Evolutionary conservation across 2,329 filamentous ascomycete species (phyloP).

Genomic region (Aspergillus fumigatiaffinis): DNA sequence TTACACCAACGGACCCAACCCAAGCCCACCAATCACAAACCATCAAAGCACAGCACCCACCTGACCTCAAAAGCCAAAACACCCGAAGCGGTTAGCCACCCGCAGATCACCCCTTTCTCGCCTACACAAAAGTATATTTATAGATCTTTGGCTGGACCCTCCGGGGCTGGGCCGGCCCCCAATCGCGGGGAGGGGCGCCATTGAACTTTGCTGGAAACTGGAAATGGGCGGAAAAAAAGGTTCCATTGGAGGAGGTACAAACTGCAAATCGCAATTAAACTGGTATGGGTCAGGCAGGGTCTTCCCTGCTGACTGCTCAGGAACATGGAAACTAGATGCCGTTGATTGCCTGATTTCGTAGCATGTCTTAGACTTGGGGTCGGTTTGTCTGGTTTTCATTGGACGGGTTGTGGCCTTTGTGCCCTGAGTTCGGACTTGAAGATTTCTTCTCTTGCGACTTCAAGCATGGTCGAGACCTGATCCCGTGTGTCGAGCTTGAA

Average conservation of each 20-base stretch:
- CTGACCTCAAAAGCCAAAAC: background rate
- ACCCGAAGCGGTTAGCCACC: background rate
- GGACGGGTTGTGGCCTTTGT: no score
- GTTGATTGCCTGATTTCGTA: background rate
- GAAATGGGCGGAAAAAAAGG: no score
- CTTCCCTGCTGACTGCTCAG: background rate
- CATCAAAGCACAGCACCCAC: background rate
- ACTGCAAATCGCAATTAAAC: slow-evolving; percentile 5
- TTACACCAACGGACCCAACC: no score
- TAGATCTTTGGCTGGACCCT: background rate
- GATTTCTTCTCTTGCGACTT: background rate
- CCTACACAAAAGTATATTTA: background rate
- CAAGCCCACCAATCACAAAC: background rate
- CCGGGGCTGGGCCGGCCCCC: background rate
- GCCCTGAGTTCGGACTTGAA: no score
- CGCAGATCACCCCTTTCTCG: background rate
- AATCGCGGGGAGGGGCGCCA: slow-evolving; percentile 1
- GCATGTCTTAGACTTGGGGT: background rate
- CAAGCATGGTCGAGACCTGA: background rate
- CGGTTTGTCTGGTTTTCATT: no score
- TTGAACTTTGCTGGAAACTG: background rate
- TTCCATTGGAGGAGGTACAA: background rate
- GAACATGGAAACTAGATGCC: background rate
- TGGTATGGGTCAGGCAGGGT: slow-evolving; percentile 1
- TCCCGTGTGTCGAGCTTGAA: background rate